Conservation (phyloP, 2,329 filamentous ascomycete species). For the Zopfia rhizophila region DNA sequence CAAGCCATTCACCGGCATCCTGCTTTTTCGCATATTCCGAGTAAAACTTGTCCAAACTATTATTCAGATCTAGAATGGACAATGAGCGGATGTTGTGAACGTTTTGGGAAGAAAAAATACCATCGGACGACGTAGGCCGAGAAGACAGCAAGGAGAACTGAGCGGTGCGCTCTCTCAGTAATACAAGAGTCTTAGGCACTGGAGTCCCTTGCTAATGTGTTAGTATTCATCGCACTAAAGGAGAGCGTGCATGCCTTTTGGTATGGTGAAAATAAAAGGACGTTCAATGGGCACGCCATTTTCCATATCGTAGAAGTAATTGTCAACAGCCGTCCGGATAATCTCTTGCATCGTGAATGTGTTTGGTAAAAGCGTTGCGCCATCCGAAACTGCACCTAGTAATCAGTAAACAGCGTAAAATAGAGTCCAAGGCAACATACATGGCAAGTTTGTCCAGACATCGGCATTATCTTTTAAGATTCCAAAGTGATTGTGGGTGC, state of each 20-base stretch:
- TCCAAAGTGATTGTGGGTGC: background rate
- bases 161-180: constrained; percentile 3
- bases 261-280: constrained; percentile 20
- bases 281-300: constrained; percentile 16
- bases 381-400: constrained; percentile 10
- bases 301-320: constrained; percentile 18
- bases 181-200: constrained; percentile 6
- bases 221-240: constrained; percentile 1
- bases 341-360: constrained; percentile 24
- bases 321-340: constrained; percentile 12
- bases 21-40: constrained; percentile 15
- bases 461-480: background rate
- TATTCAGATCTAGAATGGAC: constrained; percentile 9
- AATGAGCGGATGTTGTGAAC: constrained; percentile 4
- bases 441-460: constrained; percentile 3
- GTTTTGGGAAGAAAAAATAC: constrained; percentile 6
- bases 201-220: constrained; percentile 6
- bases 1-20: constrained; percentile 17
- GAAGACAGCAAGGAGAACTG: constrained; percentile 18
- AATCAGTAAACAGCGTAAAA: constrained; percentile 1
- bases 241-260: constrained; percentile 15
- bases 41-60: constrained; percentile 13
- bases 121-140: constrained; percentile 3
- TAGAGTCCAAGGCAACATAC: constrained; percentile 9
- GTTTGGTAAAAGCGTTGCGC: constrained; percentile 18